phyloP scores from a whole-genome alignment of 352 stramenopile species.

The Pythium sp. region DNA sequence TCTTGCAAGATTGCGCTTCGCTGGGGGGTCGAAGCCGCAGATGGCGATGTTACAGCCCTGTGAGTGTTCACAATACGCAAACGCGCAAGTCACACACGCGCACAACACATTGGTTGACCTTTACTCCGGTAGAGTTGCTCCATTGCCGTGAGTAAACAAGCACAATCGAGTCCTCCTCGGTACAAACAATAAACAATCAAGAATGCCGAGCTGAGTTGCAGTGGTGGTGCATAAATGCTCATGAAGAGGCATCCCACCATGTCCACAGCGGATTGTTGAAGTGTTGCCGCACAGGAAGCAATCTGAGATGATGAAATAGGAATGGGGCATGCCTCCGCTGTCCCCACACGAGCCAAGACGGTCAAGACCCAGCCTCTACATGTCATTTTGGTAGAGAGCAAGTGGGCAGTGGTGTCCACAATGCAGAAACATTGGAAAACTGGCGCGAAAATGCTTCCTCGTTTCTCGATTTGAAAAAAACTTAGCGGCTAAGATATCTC shows the following conservation, averaged over 20 bases:
- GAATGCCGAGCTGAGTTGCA: background rate
- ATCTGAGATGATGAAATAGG: background rate
- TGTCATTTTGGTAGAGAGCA: background rate
- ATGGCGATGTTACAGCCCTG: background rate
- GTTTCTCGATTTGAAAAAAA: background rate
- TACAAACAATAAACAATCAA: background rate
- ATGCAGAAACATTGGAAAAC: background rate
- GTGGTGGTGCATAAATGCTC: background rate
- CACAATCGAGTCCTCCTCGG: background rate
- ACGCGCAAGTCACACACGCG: background rate
- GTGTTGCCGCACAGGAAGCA: background rate
- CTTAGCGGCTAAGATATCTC: background rate
- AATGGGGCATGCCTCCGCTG: background rate
- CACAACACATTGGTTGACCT: background rate
- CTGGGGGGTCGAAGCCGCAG: background rate
- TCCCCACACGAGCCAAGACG: no score
- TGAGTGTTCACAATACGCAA: background rate
- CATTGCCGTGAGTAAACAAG: background rate
- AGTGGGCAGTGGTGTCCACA: no score
- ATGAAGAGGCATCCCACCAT: background rate
- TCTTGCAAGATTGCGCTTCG: background rate
- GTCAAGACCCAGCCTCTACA: no score
- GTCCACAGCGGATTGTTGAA: background rate
- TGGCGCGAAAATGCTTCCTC: background rate
- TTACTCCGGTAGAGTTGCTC: background rate